phyloP scores from a whole-genome alignment of 1,139 yeast species.

The Taphrina flavorubra region DNA sequence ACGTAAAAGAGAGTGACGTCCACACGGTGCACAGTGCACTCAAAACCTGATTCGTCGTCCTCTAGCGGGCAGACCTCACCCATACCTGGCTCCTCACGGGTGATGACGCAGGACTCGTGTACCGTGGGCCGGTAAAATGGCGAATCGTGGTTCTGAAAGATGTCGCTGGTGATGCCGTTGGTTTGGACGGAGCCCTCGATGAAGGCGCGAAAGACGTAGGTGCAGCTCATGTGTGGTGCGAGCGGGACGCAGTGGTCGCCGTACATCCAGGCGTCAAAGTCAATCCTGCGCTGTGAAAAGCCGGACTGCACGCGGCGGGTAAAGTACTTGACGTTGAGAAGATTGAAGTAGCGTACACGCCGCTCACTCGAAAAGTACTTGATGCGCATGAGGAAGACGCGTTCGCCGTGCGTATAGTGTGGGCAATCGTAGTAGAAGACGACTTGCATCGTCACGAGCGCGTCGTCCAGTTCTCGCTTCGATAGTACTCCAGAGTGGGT shows the following conservation, averaged over 20 bases:
- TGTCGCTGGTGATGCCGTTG: background rate
- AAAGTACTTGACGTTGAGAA: background rate
- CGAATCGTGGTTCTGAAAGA: background rate
- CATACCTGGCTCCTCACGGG: background rate
- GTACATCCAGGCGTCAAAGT: constrained; percentile 2
- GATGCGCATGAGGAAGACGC: background rate
- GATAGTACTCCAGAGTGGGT: no score
- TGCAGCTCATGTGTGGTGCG: background rate
- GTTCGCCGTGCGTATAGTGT: background rate
- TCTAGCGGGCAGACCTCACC: background rate
- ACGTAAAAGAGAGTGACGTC: no score
- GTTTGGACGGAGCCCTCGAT: background rate
- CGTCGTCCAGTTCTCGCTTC: no score
- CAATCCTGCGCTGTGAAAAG: background rate
- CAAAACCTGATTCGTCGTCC: background rate
- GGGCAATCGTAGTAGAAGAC: background rate
- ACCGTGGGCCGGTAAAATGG: background rate
- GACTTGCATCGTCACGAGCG: background rate
- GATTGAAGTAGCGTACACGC: background rate
- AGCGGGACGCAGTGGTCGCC: constrained; percentile 1
- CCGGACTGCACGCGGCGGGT: background rate
- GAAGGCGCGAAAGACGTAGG: background rate
- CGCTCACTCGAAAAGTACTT: no score
- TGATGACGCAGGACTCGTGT: background rate
- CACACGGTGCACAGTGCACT: no score